Conservation (phyloP, 441 rosid genomes). For the Pelargonium fulgidum region DNA sequence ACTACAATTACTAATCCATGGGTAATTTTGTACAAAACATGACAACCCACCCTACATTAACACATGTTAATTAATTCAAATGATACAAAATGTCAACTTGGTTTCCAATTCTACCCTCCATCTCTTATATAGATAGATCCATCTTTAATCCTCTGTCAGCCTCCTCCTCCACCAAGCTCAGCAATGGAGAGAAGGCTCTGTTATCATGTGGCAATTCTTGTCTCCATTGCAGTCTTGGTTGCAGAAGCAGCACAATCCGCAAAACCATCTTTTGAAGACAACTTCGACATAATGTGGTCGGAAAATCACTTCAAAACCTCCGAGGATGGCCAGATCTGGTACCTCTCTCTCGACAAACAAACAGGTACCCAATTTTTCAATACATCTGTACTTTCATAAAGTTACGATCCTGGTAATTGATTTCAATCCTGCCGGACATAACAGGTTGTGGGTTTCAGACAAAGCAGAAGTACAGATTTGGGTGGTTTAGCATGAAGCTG, state of each 20-base stretch:
- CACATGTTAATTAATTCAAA: slow-evolving; percentile 15
- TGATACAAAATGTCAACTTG: slow-evolving; percentile 16
- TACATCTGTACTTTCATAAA: no score
- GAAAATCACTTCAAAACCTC: slow-evolving; percentile 90
- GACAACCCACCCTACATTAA: neutral
- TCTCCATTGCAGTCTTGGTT: slow-evolving; percentile 39
- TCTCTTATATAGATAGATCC: neutral
- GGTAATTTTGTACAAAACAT: neutral
- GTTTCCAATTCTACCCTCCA: slow-evolving; percentile 25
- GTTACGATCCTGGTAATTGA: no score
- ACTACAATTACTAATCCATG: neutral
- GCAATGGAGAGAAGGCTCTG: slow-evolving; percentile 35
- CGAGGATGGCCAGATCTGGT: slow-evolving; percentile 95
- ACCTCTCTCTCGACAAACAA: slow-evolving; percentile 76
- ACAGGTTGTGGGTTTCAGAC: slow-evolving; percentile 77
- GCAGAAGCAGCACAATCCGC: slow-evolving; percentile 37
- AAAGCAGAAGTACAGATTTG: slow-evolving; percentile 65
- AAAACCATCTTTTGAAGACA: slow-evolving; percentile 62
- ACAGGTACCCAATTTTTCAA: slow-evolving; percentile 45
- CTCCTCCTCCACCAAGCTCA: slow-evolving; percentile 17
- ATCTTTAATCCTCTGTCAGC: neutral
- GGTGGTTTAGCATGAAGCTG: slow-evolving; percentile 74
- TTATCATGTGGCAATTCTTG: slow-evolving; percentile 34
- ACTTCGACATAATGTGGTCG: slow-evolving; percentile 90
- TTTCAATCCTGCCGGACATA: neutral